phyloP scores from a whole-genome alignment of 2,329 filamentous ascomycete species.

The Apiospora arundinis region DNA sequence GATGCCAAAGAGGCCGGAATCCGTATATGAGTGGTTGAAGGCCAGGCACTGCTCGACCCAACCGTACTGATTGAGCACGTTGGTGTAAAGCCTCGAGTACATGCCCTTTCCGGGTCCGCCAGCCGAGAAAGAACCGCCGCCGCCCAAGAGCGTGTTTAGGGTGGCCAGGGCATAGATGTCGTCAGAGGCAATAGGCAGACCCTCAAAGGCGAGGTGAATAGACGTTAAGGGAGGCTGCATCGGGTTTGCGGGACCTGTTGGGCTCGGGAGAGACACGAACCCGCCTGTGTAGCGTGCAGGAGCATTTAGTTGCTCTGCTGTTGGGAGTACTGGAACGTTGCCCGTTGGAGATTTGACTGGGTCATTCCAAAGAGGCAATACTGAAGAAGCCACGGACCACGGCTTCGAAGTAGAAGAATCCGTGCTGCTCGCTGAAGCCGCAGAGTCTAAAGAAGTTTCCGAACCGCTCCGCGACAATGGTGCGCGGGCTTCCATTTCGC shows the following conservation, averaged over 20 bases:
- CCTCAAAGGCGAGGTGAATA: constrained; percentile 95
- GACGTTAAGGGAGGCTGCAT: constrained; percentile 83
- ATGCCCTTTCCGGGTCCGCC: constrained; percentile 98
- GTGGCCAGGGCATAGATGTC: constrained; percentile 98
- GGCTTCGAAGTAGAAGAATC: constrained; percentile 41
- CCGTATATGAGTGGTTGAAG: constrained; percentile 97
- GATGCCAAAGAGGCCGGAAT: constrained; percentile 95
- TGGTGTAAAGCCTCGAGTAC: constrained; percentile 97
- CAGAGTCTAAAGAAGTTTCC: constrained; percentile 57
- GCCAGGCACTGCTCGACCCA: constrained; percentile 97
- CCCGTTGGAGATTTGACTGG: constrained; percentile 71
- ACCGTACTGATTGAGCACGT: constrained; percentile 95
- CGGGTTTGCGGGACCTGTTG: constrained; percentile 79
- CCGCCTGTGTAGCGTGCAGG: constrained; percentile 91
- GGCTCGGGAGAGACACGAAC: constrained; percentile 82
- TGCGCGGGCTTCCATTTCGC: constrained; percentile 75
- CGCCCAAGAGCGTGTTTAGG: constrained; percentile 92
- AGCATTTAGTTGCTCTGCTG: constrained; percentile 61
- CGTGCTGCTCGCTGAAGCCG: constrained; percentile 26
- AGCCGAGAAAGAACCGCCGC: constrained; percentile 94
- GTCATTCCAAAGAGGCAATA: constrained; percentile 51
- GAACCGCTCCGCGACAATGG: constrained; percentile 63
- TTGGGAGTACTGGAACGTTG: constrained; percentile 50
- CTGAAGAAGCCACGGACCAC: constrained; percentile 40
- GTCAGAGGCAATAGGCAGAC: constrained; percentile 84